phyloP scores from a whole-genome alignment of 805 yeast genomes.

The Dipodascopsis uninucleata region DNA sequence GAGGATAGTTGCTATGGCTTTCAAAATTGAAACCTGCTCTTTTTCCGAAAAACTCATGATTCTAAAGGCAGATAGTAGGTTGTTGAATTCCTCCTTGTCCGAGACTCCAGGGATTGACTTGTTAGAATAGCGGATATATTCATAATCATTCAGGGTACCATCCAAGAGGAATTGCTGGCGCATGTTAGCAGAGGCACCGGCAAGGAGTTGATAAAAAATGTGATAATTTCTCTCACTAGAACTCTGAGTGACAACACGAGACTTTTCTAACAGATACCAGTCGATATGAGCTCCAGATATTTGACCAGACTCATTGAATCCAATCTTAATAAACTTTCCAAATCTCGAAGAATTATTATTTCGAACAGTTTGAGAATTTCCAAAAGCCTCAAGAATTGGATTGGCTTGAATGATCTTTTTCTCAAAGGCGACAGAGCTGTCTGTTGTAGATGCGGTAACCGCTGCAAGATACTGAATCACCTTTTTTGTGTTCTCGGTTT shows the following conservation, averaged over 20 bases:
- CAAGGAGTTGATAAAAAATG: slow-evolving; percentile 79
- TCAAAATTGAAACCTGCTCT: slow-evolving; percentile 58
- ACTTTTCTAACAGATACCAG: slow-evolving; percentile 90
- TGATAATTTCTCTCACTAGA: slow-evolving; percentile 85
- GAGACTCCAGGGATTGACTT: slow-evolving; percentile 65
- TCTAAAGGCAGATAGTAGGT: slow-evolving; percentile 62
- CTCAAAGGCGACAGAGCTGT: slow-evolving; percentile 49
- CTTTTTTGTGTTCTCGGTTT: slow-evolving; percentile 94
- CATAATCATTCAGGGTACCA: slow-evolving; percentile 45
- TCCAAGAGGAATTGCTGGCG: slow-evolving; percentile 39
- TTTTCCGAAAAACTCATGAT: slow-evolving; percentile 63
- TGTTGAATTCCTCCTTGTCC: slow-evolving; percentile 64
- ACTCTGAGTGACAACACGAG: slow-evolving; percentile 80
- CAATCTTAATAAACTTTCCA: slow-evolving; percentile 91
- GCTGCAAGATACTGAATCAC: slow-evolving; percentile 88
- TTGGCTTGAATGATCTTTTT: slow-evolving; percentile 86
- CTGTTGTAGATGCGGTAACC: slow-evolving; percentile 42
- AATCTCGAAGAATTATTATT: slow-evolving; percentile 94
- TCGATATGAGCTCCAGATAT: slow-evolving; percentile 89
- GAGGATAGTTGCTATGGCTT: slow-evolving; percentile 67
- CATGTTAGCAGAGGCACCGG: slow-evolving; percentile 54
- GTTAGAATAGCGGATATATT: slow-evolving; percentile 57
- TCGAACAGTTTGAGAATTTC: slow-evolving; percentile 92
- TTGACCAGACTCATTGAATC: slow-evolving; percentile 58
- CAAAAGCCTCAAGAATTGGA: slow-evolving; percentile 93